Evolutionary conservation across 345 rosid species (phyloP), one percentile per base, ranked within the genome.

Genomic region (Conringia planisiliqua): DNA sequence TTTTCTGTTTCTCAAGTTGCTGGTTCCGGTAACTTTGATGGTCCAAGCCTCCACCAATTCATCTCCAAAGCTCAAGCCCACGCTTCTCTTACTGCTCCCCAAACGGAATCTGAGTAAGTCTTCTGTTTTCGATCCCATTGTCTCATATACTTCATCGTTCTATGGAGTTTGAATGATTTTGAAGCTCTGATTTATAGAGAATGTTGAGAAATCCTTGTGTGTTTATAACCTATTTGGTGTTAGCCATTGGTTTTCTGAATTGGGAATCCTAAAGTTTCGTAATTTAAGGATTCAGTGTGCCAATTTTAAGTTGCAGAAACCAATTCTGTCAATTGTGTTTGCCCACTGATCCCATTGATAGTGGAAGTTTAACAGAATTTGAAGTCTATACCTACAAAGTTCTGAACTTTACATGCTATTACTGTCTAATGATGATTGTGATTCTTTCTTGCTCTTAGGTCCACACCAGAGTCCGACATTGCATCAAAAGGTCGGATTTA

Each of bases 401-500:
- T 4, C 4, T 40, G 3, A 60, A 18, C 4, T 60, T 20, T 51
- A 22, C 30, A 11, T 20, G 55, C 42, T 30, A 32, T 32, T 32
- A 32, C 36, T 32, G 9, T 32, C 0, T 2, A 33, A 58, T 33
- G 44, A 8, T 36, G 66, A 38, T 61, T 61, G 4, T n/a, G 39
- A 26, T 48, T 77, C 77, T 59, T 36, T 71, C 43, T 51, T 71
- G 52, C 72, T 59, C 58, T 55, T 76, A 85, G 92, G 20, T 30
- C 78, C 75, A 75, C 67, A 3, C 62, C 73, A 10, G 83, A 81
- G 62, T 46, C 83, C 1, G 87, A 85, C 22, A 48, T 68, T 60
- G 72, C 61, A 40, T 70, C 85, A 4, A 85, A 67, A 71, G 97
- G 97, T 18, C 87, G 97, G 39, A 85, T 91, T 29, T 95, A 87